Percentiles rank a stretch among this genome's conserved stretches.
phyloP scores from a whole-genome alignment of 2,329 filamentous ascomycete genomes.

The Verticillium zaregamsianum region DNA sequence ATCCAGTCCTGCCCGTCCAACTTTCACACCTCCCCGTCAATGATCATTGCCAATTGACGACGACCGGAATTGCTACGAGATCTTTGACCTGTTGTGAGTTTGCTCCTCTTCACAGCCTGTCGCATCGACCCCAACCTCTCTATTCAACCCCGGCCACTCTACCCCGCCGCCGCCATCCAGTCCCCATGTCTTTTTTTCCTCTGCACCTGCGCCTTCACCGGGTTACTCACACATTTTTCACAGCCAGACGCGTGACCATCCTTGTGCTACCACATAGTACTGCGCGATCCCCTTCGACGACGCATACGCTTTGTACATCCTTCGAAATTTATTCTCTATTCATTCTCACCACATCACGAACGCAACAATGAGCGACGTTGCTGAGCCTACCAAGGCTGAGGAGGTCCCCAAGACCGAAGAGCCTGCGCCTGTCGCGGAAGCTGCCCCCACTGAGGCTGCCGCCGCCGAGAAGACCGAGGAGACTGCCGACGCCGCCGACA shows the following conservation, averaged over 20 bases:
- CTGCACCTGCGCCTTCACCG: not conserved
- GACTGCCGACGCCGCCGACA: constrained; percentile 4
- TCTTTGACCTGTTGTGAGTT: not conserved
- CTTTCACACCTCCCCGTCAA: not conserved
- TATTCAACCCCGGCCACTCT: not conserved
- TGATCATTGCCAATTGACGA: not conserved
- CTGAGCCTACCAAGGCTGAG: constrained; percentile 20
- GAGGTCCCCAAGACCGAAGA: constrained; percentile 17
- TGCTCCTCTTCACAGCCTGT: not conserved
- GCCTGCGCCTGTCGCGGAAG: constrained; percentile 5
- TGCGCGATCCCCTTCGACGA: not conserved
- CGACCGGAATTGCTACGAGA: not conserved
- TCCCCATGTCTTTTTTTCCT: not conserved
- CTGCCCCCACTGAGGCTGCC: constrained; percentile 16
- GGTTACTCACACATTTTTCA: not conserved
- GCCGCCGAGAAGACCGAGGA: constrained; percentile 1
- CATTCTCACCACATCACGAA: not conserved
- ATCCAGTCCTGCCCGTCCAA: not conserved
- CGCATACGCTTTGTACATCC: not conserved
- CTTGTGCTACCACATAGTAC: not conserved
- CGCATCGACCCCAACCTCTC: not conserved
- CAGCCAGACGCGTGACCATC: not conserved
- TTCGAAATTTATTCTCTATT: not conserved
- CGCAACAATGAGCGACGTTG: constrained; percentile 3
- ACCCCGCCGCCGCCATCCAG: not conserved